Conservation (phyloP, 306 rosid genomes). For the Albizia julibrissin region DNA sequence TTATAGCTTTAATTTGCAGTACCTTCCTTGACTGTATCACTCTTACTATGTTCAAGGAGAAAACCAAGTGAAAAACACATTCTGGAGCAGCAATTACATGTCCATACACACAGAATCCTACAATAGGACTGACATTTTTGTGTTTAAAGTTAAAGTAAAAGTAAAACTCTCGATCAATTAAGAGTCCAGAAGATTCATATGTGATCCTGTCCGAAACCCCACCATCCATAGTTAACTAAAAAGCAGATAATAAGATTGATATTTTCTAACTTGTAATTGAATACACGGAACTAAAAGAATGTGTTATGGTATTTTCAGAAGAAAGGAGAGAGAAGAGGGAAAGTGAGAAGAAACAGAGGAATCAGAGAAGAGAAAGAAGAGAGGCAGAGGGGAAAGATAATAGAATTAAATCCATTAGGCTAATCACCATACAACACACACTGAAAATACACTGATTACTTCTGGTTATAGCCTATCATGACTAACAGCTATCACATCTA, state of each 20-base stretch:
- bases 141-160: conserved; percentile 17
- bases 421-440: too few species aligned
- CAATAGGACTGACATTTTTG: neutral
- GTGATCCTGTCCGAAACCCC: conserved; percentile 19
- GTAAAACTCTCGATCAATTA: conserved; percentile 6
- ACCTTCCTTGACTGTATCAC: neutral
- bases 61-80: neutral
- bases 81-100: neutral
- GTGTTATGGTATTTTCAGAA: too few species aligned
- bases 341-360: too few species aligned
- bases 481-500: too few species aligned
- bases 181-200: conserved; percentile 26
- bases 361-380: too few species aligned
- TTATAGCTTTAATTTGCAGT: neutral
- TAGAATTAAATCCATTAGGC: too few species aligned
- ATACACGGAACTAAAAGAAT: neutral
- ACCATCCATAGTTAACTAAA: neutral
- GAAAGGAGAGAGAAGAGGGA: too few species aligned
- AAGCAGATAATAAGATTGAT: neutral
- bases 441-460: too few species aligned
- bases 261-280: neutral
- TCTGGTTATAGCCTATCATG: too few species aligned
- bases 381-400: too few species aligned
- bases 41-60: neutral
- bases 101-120: neutral